These are phyloP conservation scores for Ustilago nuda DNA, from an alignment of 1,284 basidiomycete genomes.

Conservation along the genomic window DNA sequence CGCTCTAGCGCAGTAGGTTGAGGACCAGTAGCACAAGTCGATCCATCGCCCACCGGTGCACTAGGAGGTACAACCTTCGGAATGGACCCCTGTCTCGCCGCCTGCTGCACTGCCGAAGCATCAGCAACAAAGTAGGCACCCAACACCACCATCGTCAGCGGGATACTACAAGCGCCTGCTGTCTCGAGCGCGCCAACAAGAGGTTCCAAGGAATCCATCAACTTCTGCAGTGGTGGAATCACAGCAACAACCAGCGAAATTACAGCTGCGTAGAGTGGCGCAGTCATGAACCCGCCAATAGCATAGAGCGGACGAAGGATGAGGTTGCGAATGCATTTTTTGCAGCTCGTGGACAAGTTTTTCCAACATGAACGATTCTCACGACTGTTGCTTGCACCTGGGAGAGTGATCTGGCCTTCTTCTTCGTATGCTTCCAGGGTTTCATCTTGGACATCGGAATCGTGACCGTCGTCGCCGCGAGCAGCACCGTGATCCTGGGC, in stretches of 20 bases:
- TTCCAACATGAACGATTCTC: conserved; percentile 47
- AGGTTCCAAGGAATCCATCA: conserved; percentile 67
- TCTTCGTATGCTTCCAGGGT: conserved; percentile 47
- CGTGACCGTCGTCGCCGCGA: conserved; percentile 28
- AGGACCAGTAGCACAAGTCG: conserved; percentile 25
- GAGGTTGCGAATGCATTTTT: conserved; percentile 22
- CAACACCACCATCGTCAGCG: conserved; percentile 88
- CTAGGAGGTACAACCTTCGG: conserved; percentile 37
- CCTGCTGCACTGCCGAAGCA: conserved; percentile 35
- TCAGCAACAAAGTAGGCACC: conserved; percentile 81
- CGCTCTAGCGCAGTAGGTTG: conserved; percentile 28
- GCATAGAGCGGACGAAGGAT: conserved; percentile 66
- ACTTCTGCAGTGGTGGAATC: conserved; percentile 75
- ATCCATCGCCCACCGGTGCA: conserved; percentile 42
- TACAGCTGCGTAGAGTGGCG: conserved; percentile 74
- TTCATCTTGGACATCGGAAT: conserved; percentile 54
- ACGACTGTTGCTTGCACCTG: conserved; percentile 38
- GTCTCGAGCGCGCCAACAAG: conserved; percentile 71
- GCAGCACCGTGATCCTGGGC: conserved; percentile 16
- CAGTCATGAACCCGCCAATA: conserved; percentile 85
- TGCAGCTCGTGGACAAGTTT: conserved; percentile 7
- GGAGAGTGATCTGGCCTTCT: conserved; percentile 42
- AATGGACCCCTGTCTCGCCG: conserved; percentile 8
- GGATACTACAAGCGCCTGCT: conserved; percentile 73
- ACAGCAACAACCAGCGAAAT: conserved; percentile 84